Base-by-base conservation (phyloP, 768 basidiomycete species). In the Tremella fuciformis region DNA sequence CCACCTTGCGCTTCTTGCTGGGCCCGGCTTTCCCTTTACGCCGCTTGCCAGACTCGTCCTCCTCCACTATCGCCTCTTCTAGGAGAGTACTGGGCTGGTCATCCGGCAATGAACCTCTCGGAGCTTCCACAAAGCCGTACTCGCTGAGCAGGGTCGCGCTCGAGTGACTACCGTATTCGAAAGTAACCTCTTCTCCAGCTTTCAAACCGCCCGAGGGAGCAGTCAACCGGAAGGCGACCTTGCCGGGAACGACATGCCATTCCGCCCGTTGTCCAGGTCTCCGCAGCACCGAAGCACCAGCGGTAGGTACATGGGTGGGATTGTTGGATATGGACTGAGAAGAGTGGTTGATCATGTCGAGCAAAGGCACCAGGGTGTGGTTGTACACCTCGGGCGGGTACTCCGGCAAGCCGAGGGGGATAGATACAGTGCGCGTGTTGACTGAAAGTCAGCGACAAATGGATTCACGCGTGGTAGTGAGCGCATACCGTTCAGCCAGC, bases 341-440 rank as follows among this genome's bases (percentile, higher is more conserved):
- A 18, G 67, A 70, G 64, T 96, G 92, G 66, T 96, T 96, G 13
- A 89, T 89, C 61, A 97, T 87, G 78, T 98, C 94, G 53, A 96
- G 80, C 34, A 96, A 81, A 8, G 94, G 94, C 60, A 88, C 89
- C 58, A 98, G 80, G 0, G 91, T 89, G 59, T 92, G 77, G 70
- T 94, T 92, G 73, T 91, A 84, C 25, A 83, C 63, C 79, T 82
- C 42, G 86, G 75, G 59, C 83, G 85, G 71, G 16, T 46, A 46
- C 13, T 26, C 50, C 84, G 66, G 60, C 18, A 77, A 64, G 24
- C 67, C 65, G 8, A 78, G 66, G 1, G 66, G 69, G 24, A 76
- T 55, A 19, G 75, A 91, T 19, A 97, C 84, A 73, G 88, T 91
- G 49, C 94, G 85, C 4, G 93, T 97, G 75, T 98, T 98, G 57